Evolutionary conservation across 495 filamentous ascomycete genomes (phyloP).

Genomic region (Xylaria bambusicola): DNA sequence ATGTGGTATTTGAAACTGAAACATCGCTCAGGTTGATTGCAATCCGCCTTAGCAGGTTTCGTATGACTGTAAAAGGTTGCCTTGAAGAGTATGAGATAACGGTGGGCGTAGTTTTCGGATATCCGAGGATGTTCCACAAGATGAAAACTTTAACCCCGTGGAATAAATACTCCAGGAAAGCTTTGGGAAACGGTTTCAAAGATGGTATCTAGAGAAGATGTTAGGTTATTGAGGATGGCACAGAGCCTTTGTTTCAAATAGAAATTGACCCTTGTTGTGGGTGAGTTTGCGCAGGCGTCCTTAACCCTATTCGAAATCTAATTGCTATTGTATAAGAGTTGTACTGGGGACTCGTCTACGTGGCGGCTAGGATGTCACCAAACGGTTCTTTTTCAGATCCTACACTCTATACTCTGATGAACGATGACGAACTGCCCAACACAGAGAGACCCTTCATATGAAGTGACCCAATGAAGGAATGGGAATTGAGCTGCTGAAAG

Average conservation of each 20-base stretch:
- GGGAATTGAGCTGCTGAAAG: not conserved
- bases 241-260: conserved; percentile 19
- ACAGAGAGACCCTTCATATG: not conserved
- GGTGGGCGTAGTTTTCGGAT: conserved; percentile 49
- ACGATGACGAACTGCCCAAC: not conserved
- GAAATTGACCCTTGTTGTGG: conserved; percentile 40
- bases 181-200: conserved; percentile 44
- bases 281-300: conserved; percentile 20
- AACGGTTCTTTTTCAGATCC: not conserved
- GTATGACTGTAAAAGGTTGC: conserved; percentile 55
- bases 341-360: not conserved
- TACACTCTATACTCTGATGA: conserved; percentile 1
- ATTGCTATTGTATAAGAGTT: not conserved
- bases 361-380: not conserved
- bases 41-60: conserved; percentile 55
- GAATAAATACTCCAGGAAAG: conserved; percentile 45
- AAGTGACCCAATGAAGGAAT: not conserved
- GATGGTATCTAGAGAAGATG: conserved; percentile 33
- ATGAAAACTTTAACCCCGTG: conserved; percentile 7
- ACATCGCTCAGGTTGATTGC: conserved; percentile 49
- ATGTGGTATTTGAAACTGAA: conserved; percentile 9
- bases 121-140: conserved; percentile 21
- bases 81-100: conserved; percentile 50
- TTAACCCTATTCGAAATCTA: not conserved
- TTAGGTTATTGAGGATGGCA: conserved; percentile 11